These are phyloP conservation scores for Pichia sp. DNA, from an alignment of 1,139 yeast genomes.

Conservation along the genomic window DNA sequence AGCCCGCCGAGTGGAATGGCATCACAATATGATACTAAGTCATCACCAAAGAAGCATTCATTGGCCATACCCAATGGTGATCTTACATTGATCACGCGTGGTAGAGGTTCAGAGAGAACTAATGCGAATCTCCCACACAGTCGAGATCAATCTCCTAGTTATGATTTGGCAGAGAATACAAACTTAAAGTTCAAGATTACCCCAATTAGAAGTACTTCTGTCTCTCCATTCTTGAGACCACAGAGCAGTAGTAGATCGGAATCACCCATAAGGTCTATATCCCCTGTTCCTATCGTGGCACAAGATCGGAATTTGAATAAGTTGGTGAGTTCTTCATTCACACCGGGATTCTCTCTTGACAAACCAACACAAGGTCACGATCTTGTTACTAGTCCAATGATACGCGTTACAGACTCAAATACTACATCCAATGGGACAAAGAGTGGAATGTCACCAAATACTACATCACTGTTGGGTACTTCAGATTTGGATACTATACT, in stretches of 20 bases:
- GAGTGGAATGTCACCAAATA: not conserved
- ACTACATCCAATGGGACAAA: not conserved
- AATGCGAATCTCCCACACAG: not conserved
- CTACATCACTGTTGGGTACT: not conserved
- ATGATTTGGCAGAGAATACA: conserved; percentile 22
- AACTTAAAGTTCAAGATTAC: conserved; percentile 24
- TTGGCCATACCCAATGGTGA: no score
- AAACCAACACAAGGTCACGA: not conserved
- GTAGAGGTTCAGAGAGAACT: not conserved
- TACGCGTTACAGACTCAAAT: not conserved
- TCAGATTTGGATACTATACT: conserved; percentile 1
- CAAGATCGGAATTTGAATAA: conserved; percentile 9
- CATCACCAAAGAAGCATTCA: no score
- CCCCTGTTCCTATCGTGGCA: conserved; percentile 11
- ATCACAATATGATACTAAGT: no score
- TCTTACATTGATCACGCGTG: conserved; percentile 1
- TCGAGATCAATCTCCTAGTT: conserved; percentile 1
- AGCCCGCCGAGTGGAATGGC: no score
- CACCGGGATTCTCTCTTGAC: conserved; percentile 12
- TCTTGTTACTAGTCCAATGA: not conserved
- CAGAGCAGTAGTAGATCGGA: conserved; percentile 18
- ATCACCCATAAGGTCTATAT: conserved; percentile 15
- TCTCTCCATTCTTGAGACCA: conserved; percentile 12
- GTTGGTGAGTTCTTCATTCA: conserved; percentile 9
- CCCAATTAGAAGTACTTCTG: conserved; percentile 23